Base-by-base conservation (phyloP, 2,329 filamentous ascomycete genomes). In the Plectosphaerella cucumerina region DNA sequence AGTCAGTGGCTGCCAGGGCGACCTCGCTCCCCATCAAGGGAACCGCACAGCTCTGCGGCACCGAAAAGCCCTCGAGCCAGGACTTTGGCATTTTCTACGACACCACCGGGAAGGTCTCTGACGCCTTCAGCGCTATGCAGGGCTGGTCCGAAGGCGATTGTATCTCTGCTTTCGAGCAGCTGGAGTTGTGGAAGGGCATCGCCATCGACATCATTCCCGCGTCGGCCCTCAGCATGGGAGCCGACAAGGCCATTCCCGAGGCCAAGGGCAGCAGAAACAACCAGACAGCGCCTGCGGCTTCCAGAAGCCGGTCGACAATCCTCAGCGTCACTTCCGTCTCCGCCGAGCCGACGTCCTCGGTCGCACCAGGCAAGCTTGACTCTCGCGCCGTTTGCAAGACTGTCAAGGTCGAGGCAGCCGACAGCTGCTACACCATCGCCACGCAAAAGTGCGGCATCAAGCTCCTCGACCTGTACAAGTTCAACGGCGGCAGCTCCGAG, bases 341-440 rank as follows among this genome's bases (percentile, higher is more conserved):
- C 9, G 17, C 21, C 35, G 39, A 21, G 39, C 39, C 39, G 35
- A 15, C 35, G 14, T 15, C 39, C 17, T 42, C 39, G 22, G 5
- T 20, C 21, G 23, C 23, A 26, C 23, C 23, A 26, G 23, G 23
- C 23, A 26, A 26, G 23, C 23, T 26, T 26, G 23, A 26, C 23
- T 12, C 14, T 5, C 6, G 10, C 15, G 37, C 18, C 11, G 44
- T 17, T 18, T 78, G 75, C 55, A 53, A 60, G 2, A 60, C 64
- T 1, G 67, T 74, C 52, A 58, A 53, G 10, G 56, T 74, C 18
- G 35, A 65, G 21, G 35, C 49, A 0, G 54, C 53, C 2, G 74
- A 76, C 35, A 59, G 47, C 18, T 75, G 72, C 56, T 44, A 52
- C 42, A 53, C n/a, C 6, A 60, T 75, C 44, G 68, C 67, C 3